Conservation (phyloP, 768 basidiomycete species). For the Russula brevipes region DNA sequence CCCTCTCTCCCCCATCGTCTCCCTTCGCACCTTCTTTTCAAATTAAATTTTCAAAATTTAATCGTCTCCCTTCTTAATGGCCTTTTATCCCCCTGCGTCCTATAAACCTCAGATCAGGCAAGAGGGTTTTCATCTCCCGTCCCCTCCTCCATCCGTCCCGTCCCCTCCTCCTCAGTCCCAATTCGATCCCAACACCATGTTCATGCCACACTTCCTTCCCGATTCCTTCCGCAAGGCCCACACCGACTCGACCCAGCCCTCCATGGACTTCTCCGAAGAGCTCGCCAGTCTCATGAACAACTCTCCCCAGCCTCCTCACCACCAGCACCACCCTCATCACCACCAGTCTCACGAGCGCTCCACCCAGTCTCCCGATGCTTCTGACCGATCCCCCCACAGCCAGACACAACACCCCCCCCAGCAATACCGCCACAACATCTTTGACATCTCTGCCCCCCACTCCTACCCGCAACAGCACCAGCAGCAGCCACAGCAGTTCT, state of each 20-base stretch:
- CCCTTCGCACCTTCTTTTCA: background rate
- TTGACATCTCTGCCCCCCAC: constrained; percentile 53
- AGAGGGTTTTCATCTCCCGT: constrained; percentile 68
- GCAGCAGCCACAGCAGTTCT: constrained; percentile 31
- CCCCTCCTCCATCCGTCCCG: constrained; percentile 37
- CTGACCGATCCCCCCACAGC: constrained; percentile 27
- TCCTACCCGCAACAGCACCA: constrained; percentile 32
- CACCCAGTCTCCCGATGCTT: constrained; percentile 34
- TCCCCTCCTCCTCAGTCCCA: constrained; percentile 30
- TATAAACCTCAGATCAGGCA: constrained; percentile 62
- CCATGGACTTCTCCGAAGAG: constrained; percentile 59
- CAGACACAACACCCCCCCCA: constrained; percentile 29
- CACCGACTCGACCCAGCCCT: constrained; percentile 28
- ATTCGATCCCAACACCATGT: constrained; percentile 36
- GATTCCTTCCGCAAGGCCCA: constrained; percentile 55
- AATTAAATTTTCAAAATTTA: background rate
- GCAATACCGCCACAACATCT: constrained; percentile 47
- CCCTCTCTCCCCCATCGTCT: background rate
- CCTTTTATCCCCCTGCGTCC: constrained; percentile 35
- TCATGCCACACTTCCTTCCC: constrained; percentile 47
- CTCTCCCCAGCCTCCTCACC: constrained; percentile 27
- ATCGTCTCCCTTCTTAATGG: constrained; percentile 26
- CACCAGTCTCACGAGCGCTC: constrained; percentile 40
- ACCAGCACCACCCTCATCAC: constrained; percentile 27
- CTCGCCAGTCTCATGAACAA: constrained; percentile 54